Evolutionary conservation across 257 asterid species (phyloP), one percentile per base, ranked within the genome.

Genomic region (Solanum gandarillasii): DNA sequence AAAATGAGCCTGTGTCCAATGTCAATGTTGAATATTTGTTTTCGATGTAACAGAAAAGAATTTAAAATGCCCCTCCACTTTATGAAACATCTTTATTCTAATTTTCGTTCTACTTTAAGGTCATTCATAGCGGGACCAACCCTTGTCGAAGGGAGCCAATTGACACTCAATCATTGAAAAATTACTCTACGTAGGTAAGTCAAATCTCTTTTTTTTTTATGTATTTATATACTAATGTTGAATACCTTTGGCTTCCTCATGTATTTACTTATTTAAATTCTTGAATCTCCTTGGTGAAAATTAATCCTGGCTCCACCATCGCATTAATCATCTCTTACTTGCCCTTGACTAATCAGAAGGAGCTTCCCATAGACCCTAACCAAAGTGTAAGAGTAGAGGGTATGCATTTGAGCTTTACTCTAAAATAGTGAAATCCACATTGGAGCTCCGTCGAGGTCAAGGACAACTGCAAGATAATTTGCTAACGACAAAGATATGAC

Each of bases 1-100:
- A 87, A 93, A 94, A 91, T 94, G 98, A 89, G 90, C 88, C 98
- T 94, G 68, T 25, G 8, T 21, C 6, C 32, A 83, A n/a, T 21
- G 7, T n/a, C 62, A 67, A 83, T 46, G 35, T n/a, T 58, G 60
- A 46, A 36, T 9, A 1, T 74, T 21, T 20, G 6, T 74, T 35
- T 35, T 75, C 2, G 2, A 23, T 75, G 3, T 25, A 73, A 34
- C 0, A 0, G 2, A 20, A 73, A 32, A 34, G 14, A 73, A 18
- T 4, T 18, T 2, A 72, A 32, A 73, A 18, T 34, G 4, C 81
- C 46, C 7, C 14, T 73, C 81, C n/a, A 34, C 27, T 73, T 11
- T 36, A 36, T 13, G 55, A 11, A 21, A 74, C 7, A 74, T 5
- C 9, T 21, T 10, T 1, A 35, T 35, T 73, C 5, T 20, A 74